phyloP scores from a whole-genome alignment of 768 basidiomycete species.

The Harrya chromipes region DNA sequence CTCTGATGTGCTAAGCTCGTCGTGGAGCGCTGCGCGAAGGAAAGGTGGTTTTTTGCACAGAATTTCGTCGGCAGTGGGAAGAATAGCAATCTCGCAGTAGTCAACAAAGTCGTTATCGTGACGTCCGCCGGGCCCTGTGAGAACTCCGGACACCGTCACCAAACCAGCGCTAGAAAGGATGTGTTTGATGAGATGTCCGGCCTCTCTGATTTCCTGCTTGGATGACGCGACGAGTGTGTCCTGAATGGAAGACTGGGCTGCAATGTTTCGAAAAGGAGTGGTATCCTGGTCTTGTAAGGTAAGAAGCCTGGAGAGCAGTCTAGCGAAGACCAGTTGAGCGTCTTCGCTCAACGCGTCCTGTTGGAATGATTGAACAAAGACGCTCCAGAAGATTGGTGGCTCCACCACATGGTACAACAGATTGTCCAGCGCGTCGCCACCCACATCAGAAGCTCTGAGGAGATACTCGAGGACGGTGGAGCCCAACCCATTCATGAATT shows the following conservation, averaged over 20 bases:
- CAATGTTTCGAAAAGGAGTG: constrained; percentile 37
- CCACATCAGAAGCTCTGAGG: constrained; percentile 36
- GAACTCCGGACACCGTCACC: constrained; percentile 13
- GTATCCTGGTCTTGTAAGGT: constrained; percentile 33
- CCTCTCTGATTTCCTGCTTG: constrained; percentile 24
- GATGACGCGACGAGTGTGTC: constrained; percentile 22
- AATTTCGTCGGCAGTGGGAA: constrained; percentile 63
- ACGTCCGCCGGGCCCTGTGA: constrained; percentile 51
- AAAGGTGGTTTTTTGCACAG: constrained; percentile 44
- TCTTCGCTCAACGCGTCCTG: constrained; percentile 29
- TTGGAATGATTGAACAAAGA: constrained; percentile 34
- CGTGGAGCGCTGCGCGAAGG: constrained; percentile 38
- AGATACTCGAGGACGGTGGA: constrained; percentile 39
- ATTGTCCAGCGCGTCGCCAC: constrained; percentile 40
- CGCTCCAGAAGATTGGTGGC: constrained; percentile 50
- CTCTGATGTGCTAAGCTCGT: constrained; percentile 17
- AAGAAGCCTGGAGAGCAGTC: constrained; percentile 47
- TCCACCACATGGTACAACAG: constrained; percentile 43
- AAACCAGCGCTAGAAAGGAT: constrained; percentile 26
- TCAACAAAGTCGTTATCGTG: constrained; percentile 67
- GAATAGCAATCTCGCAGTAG: constrained; percentile 54
- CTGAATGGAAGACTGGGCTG: constrained; percentile 28
- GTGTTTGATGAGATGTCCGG: constrained; percentile 41
- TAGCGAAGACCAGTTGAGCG: constrained; percentile 42
- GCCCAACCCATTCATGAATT: constrained; percentile 44